Evolutionary conservation across 257 asterid species (phyloP), one percentile per base, ranked within the genome.

Genomic region (Nicotiana benthamiana): DNA sequence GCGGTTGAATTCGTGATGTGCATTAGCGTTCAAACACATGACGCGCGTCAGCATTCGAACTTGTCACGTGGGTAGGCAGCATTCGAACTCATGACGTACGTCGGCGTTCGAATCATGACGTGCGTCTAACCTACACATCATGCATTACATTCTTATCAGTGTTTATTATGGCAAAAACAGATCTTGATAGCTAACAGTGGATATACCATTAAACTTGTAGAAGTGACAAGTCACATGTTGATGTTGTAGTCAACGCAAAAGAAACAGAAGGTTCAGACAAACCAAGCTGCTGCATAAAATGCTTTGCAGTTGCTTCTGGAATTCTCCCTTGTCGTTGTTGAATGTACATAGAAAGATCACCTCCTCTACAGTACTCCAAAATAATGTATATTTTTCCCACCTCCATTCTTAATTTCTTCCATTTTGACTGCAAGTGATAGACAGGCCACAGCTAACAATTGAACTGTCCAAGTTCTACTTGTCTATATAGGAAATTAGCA

Each of bases 221-320:
- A 84, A 65, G 60, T 88, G 89, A 40, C 83, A 32, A 20, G 92
- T 80, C 81, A n/a, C n/a, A n/a, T n/a, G n/a, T n/a, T n/a, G n/a
- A n/a, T n/a, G n/a, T n/a, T n/a, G n/a, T n/a, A n/a, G n/a, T n/a
- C n/a, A n/a, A n/a, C n/a, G 6, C 63, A 32, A 51, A 82, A 32
- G 34, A 53, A 62, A 46, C 48, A 77, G 57, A 40, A 66, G 84
- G 82, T 28, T 54, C 46, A 51, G 36, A 77, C 78, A 46, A 83
- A 92, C 99, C 99, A 61, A 95, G 91, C 83, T 95, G 99, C 87
- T 83, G 96, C 98, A 95, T 91, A 79, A 93, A 95, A 83, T 93
- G 92, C 85, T 91, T 95, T 51, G 99, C 94, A 70, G 94, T 89
- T 81, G 92, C 91, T 88, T 93, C 99, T 56, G 94, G 89, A 74